Percentiles rank a stretch among this genome's conserved stretches.
These are phyloP conservation scores for Penicillium digitatum DNA, from an alignment of 2,329 filamentous ascomycete species.

Conservation along the genomic window DNA sequence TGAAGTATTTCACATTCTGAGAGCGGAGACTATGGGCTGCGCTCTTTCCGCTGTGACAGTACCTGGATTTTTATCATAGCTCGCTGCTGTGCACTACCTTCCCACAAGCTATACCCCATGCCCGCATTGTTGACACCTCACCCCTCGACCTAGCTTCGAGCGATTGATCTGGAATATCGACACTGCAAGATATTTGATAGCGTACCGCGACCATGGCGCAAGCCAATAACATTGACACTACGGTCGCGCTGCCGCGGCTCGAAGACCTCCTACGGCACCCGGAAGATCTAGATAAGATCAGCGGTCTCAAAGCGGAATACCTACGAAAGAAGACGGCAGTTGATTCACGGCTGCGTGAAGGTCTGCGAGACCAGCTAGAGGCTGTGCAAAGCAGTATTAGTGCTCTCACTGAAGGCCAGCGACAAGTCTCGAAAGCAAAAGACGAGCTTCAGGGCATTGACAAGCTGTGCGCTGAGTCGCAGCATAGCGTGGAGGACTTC, in stretches of 20 bases:
- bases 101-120: not conserved
- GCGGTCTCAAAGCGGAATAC: slow-evolving; percentile 84
- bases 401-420: slow-evolving; percentile 82
- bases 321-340: slow-evolving; percentile 87
- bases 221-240: slow-evolving; percentile 52
- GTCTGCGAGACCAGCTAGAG: slow-evolving; percentile 86
- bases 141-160: slow-evolving; percentile 4
- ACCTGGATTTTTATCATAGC: not conserved
- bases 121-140: slow-evolving; percentile 3
- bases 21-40: slow-evolving; percentile 7
- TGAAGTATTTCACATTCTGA: not conserved
- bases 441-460: slow-evolving; percentile 99
- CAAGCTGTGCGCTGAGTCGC: slow-evolving; percentile 91
- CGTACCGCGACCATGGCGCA: slow-evolving; percentile 32
- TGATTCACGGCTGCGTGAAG: slow-evolving; percentile 83
- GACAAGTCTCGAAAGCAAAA: slow-evolving; percentile 87
- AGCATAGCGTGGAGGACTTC: slow-evolving; percentile 97
- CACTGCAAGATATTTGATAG: not conserved
- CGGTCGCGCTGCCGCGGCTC: slow-evolving; percentile 66
- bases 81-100: not conserved
- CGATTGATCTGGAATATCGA: slow-evolving; percentile 5
- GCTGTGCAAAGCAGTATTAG: slow-evolving; percentile 91
- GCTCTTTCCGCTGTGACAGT: slow-evolving; percentile 2
- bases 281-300: slow-evolving; percentile 95
- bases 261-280: slow-evolving; percentile 90